These are phyloP conservation scores for Ustilago xerochloae DNA, from an alignment of 1,284 basidiomycete species.

Conservation along the genomic window DNA sequence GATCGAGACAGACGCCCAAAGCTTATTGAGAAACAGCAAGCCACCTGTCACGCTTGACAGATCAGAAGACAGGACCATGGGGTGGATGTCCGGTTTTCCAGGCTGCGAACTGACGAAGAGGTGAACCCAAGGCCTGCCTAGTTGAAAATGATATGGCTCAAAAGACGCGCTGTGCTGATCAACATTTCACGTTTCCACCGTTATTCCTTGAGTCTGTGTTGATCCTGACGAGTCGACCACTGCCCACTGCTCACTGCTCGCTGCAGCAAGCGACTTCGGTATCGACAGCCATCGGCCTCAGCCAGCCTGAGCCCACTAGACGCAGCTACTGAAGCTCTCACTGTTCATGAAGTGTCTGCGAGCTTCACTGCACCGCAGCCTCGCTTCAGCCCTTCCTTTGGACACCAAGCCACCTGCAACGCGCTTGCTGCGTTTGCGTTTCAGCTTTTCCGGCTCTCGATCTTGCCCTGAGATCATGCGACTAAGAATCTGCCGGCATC, in stretches of 20 bases:
- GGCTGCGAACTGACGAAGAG: background rate
- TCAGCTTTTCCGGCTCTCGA: background rate
- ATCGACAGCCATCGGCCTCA: background rate
- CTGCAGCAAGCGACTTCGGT: background rate
- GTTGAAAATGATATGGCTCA: slow-evolving; percentile 39
- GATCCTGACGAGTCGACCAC: background rate
- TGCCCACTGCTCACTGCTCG: background rate
- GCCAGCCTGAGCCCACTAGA: too few relatives aligned
- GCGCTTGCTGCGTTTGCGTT: background rate
- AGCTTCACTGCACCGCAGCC: background rate
- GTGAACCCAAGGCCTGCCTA: background rate
- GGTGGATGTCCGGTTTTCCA: background rate
- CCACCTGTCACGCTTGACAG: background rate
- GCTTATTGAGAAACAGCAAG: background rate
- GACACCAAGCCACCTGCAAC: background rate
- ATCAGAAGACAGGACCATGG: background rate
- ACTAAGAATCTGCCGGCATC: background rate
- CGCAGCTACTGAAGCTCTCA: too few relatives aligned
- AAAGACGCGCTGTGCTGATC: slow-evolving; percentile 14
- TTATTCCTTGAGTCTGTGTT: background rate
- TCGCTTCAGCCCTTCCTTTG: too few relatives aligned
- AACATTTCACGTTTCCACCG: background rate
- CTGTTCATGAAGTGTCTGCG: too few relatives aligned
- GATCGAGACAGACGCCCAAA: background rate
- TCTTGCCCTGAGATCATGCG: background rate